Percentiles rank a stretch among this genome's conserved stretches.
Evolutionary conservation across 495 filamentous ascomycete species (phyloP).

Genomic region (Neohortaea acidophila): DNA sequence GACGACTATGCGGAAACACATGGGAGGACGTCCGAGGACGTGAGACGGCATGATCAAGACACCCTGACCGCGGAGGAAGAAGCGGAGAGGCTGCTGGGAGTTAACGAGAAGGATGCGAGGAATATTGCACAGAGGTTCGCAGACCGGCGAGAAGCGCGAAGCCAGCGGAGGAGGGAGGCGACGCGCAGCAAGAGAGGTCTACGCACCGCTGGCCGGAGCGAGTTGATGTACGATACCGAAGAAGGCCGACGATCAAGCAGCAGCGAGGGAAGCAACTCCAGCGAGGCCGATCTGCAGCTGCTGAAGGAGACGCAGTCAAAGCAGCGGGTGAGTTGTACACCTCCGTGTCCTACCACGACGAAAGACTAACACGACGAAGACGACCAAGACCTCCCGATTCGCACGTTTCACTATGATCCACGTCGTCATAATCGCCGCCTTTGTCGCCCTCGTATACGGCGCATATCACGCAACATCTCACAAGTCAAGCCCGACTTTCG

Average conservation of each 20-base stretch:
- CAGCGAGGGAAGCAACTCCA: slow-evolving; percentile 21
- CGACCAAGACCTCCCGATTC: neutral
- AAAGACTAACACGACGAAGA: neutral
- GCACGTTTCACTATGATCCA: slow-evolving; percentile 6
- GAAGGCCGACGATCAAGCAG: slow-evolving; percentile 49
- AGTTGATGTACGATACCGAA: slow-evolving; percentile 81
- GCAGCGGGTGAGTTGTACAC: neutral
- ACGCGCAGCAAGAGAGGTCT: slow-evolving; percentile 29
- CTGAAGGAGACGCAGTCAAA: slow-evolving; percentile 7
- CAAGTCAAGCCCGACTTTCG: neutral
- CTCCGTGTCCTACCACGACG: neutral
- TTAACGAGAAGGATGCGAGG: slow-evolving; percentile 23
- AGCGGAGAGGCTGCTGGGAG: slow-evolving; percentile 54
- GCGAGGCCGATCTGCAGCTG: slow-evolving; percentile 28
- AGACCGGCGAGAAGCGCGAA: slow-evolving; percentile 21
- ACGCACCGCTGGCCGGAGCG: slow-evolving; percentile 45
- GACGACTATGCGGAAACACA: slow-evolving; percentile 1
- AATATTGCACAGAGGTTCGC: slow-evolving; percentile 13
- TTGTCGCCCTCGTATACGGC: slow-evolving; percentile 14
- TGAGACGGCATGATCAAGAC: slow-evolving; percentile 54
- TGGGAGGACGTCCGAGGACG: slow-evolving; percentile 48
- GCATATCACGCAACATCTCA: slow-evolving; percentile 10
- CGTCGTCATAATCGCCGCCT: slow-evolving; percentile 11
- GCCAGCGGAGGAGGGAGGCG: neutral
- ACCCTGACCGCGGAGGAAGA: slow-evolving; percentile 83